Percentiles rank a stretch among this genome's conserved stretches.
Evolutionary conservation across 805 yeast species (phyloP).

Genomic region (Ascoidea asiatica): DNA sequence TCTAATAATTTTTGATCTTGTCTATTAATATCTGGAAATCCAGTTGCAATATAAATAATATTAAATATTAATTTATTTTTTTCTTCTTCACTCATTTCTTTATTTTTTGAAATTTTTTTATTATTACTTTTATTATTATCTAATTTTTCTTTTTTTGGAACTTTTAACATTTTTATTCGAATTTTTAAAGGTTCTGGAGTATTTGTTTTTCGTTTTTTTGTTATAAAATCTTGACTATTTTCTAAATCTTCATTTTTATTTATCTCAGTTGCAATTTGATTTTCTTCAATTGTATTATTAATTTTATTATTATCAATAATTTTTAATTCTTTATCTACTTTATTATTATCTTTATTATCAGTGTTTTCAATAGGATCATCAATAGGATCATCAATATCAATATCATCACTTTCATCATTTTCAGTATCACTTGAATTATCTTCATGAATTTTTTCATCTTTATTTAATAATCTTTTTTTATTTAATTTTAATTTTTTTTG

Average conservation of each 20-base stretch:
- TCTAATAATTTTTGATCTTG: slow-evolving; percentile 29
- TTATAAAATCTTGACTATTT: neutral
- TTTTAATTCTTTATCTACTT: neutral
- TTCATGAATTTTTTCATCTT: slow-evolving; percentile 1
- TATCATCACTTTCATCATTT: neutral
- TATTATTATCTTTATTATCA: slow-evolving; percentile 1
- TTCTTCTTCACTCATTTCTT: neutral
- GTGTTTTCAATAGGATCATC: slow-evolving; percentile 8
- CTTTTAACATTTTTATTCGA: neutral
- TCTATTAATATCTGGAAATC: slow-evolving; percentile 40
- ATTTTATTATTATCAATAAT: neutral
- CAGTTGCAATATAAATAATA: slow-evolving; percentile 45
- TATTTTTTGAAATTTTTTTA: neutral
- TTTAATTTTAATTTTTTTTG: slow-evolving; percentile 11
- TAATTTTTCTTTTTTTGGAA: neutral
- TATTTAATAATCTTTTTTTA: slow-evolving; percentile 8
- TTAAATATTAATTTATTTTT: slow-evolving; percentile 19
- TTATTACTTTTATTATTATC: neutral
- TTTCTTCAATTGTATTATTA: slow-evolving; percentile 4
- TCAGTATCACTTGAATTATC: neutral
- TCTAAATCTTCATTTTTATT: neutral
- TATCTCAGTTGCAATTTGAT: slow-evolving; percentile 10
- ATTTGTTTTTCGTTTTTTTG: neutral
- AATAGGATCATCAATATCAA: slow-evolving; percentile 3
- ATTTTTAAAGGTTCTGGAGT: neutral